A percentile compares a stretch with the other conserved stretches of the same genome.
phyloP scores from a whole-genome alignment of 164 flowering plant species.

The Tetracentron sinense region DNA sequence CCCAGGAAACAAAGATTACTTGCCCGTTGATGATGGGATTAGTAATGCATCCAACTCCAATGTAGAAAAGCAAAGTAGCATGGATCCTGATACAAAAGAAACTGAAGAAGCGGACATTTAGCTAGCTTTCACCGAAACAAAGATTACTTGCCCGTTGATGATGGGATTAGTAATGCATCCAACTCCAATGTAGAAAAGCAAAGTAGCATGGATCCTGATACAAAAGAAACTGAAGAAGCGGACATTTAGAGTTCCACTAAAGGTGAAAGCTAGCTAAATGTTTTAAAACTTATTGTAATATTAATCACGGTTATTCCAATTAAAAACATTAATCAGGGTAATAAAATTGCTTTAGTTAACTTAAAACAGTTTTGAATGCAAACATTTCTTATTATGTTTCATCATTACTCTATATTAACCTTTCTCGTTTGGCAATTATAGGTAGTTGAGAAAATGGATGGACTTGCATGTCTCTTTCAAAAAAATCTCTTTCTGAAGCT shows the following conservation, averaged over 20 bases:
- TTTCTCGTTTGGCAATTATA: slow-evolving; percentile 20
- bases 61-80: too few species aligned
- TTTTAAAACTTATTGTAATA: too few species aligned
- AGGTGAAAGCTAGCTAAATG: slow-evolving; percentile 42
- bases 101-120: too few species aligned
- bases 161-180: slow-evolving; percentile 25
- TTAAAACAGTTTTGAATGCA: too few species aligned
- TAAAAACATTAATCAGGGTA: too few species aligned
- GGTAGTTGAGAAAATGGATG: slow-evolving; percentile 75
- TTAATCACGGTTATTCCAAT: too few species aligned
- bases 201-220: slow-evolving; percentile 32
- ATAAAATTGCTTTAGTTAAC: too few species aligned
- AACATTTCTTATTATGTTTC: neutral
- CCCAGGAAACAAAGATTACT: slow-evolving; percentile 41
- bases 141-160: too few species aligned
- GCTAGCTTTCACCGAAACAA: too few species aligned
- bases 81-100: too few species aligned
- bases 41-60: too few species aligned
- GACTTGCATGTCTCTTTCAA: slow-evolving; percentile 71
- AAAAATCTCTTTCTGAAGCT: slow-evolving; percentile 66
- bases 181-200: slow-evolving; percentile 40
- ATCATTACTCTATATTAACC: neutral
- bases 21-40: too few species aligned
- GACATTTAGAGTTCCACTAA: slow-evolving; percentile 81
- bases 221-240: slow-evolving; percentile 81